These are phyloP conservation scores for Arthrobotrys iridis DNA, from an alignment of 2,329 filamentous ascomycete genomes.

Conservation along the genomic window DNA sequence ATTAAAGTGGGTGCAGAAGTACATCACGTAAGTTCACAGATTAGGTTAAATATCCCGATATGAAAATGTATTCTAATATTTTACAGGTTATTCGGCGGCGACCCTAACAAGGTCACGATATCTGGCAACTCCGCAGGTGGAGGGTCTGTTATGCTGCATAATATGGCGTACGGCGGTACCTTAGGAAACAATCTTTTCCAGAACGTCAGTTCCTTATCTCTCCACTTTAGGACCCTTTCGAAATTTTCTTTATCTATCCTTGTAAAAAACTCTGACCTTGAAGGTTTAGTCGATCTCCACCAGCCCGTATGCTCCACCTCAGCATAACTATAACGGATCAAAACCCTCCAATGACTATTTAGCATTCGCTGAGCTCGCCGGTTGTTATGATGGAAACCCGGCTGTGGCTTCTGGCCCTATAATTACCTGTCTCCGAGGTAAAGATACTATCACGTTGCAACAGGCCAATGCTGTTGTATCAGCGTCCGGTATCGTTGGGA, in stretches of 20 bases:
- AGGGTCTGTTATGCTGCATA: constrained; percentile 40
- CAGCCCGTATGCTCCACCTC: constrained; percentile 6
- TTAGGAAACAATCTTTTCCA: constrained; percentile 10
- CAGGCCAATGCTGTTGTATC: constrained; percentile 17
- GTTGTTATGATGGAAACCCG: background rate
- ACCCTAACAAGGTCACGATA: constrained; percentile 80
- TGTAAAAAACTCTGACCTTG: too few species aligned
- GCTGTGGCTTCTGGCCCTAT: background rate
- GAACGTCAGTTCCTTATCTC: background rate
- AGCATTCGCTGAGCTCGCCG: constrained; percentile 6
- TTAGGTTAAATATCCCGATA: background rate
- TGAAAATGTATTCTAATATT: background rate
- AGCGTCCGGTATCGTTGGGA: constrained; percentile 11
- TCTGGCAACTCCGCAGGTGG: constrained; percentile 77
- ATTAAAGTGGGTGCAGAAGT: constrained; percentile 79
- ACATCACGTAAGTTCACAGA: constrained; percentile 67
- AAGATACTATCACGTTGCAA: constrained; percentile 4
- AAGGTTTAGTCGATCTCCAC: constrained; percentile 6
- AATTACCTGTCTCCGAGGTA: constrained; percentile 2
- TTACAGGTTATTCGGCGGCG: constrained; percentile 74
- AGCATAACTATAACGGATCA: constrained; percentile 6
- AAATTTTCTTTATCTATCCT: background rate
- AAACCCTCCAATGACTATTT: constrained; percentile 13
- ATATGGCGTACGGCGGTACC: constrained; percentile 23
- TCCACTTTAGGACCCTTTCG: background rate